Evolutionary conservation across 2,329 filamentous ascomycete species (phyloP), one percentile per base, ranked within the genome.

Genomic region (Pseudopyrenochaeta lycopersici): DNA sequence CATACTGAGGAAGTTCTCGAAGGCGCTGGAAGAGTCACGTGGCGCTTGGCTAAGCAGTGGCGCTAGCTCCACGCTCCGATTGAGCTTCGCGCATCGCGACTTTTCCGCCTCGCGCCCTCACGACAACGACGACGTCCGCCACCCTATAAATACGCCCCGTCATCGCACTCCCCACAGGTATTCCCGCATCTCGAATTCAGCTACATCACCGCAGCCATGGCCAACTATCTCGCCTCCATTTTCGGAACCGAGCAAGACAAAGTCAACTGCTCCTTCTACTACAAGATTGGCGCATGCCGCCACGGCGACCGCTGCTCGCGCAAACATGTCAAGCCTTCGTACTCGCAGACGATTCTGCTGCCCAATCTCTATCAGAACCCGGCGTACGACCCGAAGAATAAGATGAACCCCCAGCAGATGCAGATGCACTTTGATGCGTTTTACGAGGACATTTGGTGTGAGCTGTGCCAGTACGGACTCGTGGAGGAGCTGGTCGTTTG

Each of bases 381-480:
- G 10, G 92, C 92, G 60, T 96, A 96, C 86, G 93, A 98, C 78
- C 88, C 91, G 42, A 96, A 96, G 82, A 95, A 89, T 84, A 95
- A 93, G 81, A 97, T 99, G 90, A 97, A 96, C 81, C 82, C 92
- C 6, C 89, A 87, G 67, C 95, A 99, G 83, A 89, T 98, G 76
- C 94, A 97, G 80, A 97, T 97, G 82, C 95, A 99, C 85, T 99
- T 99, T 76, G 95, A 99, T 79, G 95, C 95, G 72, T 99, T 99
- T 79, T 99, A 99, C 84, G 95, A 99, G 82, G 95, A 99, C 77
- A 92, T 99, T 65, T 99, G 95, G 94, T 98, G 94, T 81, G 95
- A 99, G 85, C 91, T 99, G 83, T 98, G 95, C 89, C 66, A 96
- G 80, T 99, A 96, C 77, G 95, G 95, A 66, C 92, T 98, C 80